These are phyloP conservation scores for Thelephora aurantiotincta DNA, from an alignment of 768 basidiomycete species.

Conservation along the genomic window DNA sequence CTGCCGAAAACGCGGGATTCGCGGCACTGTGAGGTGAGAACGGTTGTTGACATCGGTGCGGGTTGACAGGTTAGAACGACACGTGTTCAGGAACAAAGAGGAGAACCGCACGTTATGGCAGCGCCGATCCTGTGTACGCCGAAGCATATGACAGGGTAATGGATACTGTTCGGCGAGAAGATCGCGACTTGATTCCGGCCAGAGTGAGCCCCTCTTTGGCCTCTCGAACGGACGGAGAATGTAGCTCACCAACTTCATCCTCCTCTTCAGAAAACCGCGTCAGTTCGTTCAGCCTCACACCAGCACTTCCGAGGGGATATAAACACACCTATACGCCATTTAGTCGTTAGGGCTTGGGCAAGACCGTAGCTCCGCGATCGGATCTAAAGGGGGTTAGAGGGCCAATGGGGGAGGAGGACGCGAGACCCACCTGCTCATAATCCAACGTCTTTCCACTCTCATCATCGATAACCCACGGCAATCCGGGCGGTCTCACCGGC, in stretches of 20 bases:
- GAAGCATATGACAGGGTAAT: no score
- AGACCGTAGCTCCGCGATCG: constrained; percentile 33
- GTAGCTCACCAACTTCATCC: constrained; percentile 32
- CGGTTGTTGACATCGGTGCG: no score
- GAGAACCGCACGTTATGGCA: constrained; percentile 34
- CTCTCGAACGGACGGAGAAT: not conserved
- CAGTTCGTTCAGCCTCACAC: not conserved
- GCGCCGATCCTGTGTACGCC: constrained; percentile 42
- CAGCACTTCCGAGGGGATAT: not conserved
- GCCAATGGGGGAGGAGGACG: not conserved
- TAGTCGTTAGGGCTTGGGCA: constrained; percentile 28
- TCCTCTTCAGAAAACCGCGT: constrained; percentile 23
- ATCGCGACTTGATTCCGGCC: constrained; percentile 31
- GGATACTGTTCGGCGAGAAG: constrained; percentile 37
- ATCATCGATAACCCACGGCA: constrained; percentile 37
- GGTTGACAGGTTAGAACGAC: constrained; percentile 21
- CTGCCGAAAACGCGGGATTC: constrained; percentile 18
- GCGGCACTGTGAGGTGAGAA: constrained; percentile 15
- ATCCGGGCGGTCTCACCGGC: constrained; percentile 19
- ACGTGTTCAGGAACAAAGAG: not conserved
- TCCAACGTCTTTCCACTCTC: constrained; percentile 25
- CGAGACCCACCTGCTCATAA: constrained; percentile 23
- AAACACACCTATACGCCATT: constrained; percentile 29
- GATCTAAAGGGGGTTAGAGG: constrained; percentile 18
- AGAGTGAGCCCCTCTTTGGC: not conserved